Percentiles rank a stretch among this genome's conserved stretches.
Conservation (phyloP, 2,329 filamentous ascomycete species). For the Davidsoniella eucalypti region DNA sequence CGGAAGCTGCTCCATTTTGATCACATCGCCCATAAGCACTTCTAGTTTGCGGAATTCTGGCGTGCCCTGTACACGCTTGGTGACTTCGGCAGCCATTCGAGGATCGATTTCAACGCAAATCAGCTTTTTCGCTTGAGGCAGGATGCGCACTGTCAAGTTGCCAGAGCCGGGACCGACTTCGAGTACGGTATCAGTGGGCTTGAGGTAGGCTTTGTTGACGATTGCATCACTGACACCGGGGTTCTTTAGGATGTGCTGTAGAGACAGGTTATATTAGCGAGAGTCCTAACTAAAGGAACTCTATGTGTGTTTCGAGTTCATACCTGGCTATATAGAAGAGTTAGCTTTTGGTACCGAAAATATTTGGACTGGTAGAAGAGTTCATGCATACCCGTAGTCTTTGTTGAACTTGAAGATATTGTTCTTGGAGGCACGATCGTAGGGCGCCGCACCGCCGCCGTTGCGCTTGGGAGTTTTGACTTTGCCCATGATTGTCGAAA, state of each 20-base stretch:
- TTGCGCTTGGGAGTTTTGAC: constrained; percentile 35
- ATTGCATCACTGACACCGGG: constrained; percentile 65
- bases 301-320: background rate
- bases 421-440: constrained; percentile 38
- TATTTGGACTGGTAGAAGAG: background rate
- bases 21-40: constrained; percentile 73
- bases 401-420: constrained; percentile 98
- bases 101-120: constrained; percentile 89
- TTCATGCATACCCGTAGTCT: constrained; percentile 41
- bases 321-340: constrained; percentile 7
- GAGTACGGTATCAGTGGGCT: constrained; percentile 77
- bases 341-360: background rate
- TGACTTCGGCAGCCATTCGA: constrained; percentile 89
- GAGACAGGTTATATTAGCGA: background rate
- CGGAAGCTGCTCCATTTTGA: constrained; percentile 64
- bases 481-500: constrained; percentile 32
- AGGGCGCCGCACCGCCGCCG: constrained; percentile 26
- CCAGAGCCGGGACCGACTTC: constrained; percentile 86
- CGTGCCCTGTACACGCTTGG: constrained; percentile 82
- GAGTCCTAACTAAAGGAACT: no score
- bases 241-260: constrained; percentile 81
- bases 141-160: constrained; percentile 74
- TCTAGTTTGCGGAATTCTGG: constrained; percentile 72
- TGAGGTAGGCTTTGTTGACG: constrained; percentile 61
- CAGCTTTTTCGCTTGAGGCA: constrained; percentile 67